A percentile compares a stretch with the other conserved stretches of the same genome.
phyloP scores from a whole-genome alignment of 2,329 filamentous ascomycete species.

The Exophiala oligosperma region DNA sequence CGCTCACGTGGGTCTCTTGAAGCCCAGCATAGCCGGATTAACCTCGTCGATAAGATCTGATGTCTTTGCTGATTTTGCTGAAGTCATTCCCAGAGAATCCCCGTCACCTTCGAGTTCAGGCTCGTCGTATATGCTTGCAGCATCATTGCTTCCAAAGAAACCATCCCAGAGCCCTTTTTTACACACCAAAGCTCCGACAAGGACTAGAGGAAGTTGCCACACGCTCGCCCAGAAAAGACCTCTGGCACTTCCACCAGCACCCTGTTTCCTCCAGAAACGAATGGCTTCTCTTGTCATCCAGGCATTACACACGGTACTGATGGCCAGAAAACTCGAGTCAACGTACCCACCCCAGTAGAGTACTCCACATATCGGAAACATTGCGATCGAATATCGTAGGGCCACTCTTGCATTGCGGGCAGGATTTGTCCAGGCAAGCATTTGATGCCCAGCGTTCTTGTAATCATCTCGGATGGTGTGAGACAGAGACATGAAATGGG shows the following conservation, averaged over 20 bases:
- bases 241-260: slow-evolving; percentile 75
- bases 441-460: slow-evolving; percentile 64
- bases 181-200: slow-evolving; percentile 86
- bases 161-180: slow-evolving; percentile 91
- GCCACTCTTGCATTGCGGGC: slow-evolving; percentile 83
- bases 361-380: slow-evolving; percentile 81
- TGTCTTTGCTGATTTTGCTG: slow-evolving; percentile 7
- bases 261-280: slow-evolving; percentile 76
- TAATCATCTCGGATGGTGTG: slow-evolving; percentile 91
- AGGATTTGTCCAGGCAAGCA: slow-evolving; percentile 86
- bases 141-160: slow-evolving; percentile 66
- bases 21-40: slow-evolving; percentile 23
- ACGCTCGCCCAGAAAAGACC: slow-evolving; percentile 96
- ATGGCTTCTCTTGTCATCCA: slow-evolving; percentile 84
- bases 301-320: slow-evolving; percentile 76
- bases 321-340: slow-evolving; percentile 78
- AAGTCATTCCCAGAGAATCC: slow-evolving; percentile 21
- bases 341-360: slow-evolving; percentile 80
- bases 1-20: slow-evolving; percentile 25
- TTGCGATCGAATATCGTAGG: slow-evolving; percentile 78
- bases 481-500: slow-evolving; percentile 93
- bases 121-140: slow-evolving; percentile 56
- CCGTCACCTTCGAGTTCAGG: slow-evolving; percentile 42
- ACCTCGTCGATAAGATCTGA: slow-evolving; percentile 13
- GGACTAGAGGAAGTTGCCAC: slow-evolving; percentile 87